Evolutionary conservation across 306 rosid genomes (phyloP).

Genomic region (Begonia fuchsioides): DNA sequence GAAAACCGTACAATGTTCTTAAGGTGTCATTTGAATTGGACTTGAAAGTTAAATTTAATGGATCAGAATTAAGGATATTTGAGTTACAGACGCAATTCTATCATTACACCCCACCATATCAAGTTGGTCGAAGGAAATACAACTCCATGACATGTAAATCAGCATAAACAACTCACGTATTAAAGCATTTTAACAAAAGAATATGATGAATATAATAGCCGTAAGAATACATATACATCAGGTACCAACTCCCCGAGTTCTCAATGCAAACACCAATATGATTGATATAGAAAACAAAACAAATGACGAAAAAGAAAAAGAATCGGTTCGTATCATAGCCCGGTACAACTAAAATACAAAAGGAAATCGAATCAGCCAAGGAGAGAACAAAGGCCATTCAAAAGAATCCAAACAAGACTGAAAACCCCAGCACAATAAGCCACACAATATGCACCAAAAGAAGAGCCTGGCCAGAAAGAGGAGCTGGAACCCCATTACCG

Average conservation of each 20-base stretch:
- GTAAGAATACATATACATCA: neutral
- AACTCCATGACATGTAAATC: too few species aligned
- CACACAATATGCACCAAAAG: constrained; percentile 77
- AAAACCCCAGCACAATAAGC: constrained; percentile 63
- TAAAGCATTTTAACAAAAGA: neutral
- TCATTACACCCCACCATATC: too few species aligned
- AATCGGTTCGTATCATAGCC: too few species aligned
- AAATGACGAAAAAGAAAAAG: neutral
- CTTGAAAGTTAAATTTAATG: too few species aligned
- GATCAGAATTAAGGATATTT: too few species aligned
- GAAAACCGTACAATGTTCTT: too few species aligned
- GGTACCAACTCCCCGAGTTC: neutral
- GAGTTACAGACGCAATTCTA: too few species aligned
- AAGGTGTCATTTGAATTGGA: too few species aligned
- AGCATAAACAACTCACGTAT: too few species aligned
- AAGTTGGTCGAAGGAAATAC: too few species aligned
- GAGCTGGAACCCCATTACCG: constrained; percentile 50
- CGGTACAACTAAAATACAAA: too few species aligned
- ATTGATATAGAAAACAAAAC: neutral
- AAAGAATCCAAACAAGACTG: constrained; percentile 64
- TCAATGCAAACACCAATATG: neutral
- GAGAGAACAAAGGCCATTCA: constrained; percentile 11
- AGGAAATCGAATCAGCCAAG: too few species aligned
- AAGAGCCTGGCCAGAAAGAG: constrained; percentile 77
- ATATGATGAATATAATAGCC: constrained; percentile 1